Evolutionary conservation across 257 asterid species (phyloP), one percentile per base, ranked within the genome.

Genomic region (Haberlea rhodopensis): DNA sequence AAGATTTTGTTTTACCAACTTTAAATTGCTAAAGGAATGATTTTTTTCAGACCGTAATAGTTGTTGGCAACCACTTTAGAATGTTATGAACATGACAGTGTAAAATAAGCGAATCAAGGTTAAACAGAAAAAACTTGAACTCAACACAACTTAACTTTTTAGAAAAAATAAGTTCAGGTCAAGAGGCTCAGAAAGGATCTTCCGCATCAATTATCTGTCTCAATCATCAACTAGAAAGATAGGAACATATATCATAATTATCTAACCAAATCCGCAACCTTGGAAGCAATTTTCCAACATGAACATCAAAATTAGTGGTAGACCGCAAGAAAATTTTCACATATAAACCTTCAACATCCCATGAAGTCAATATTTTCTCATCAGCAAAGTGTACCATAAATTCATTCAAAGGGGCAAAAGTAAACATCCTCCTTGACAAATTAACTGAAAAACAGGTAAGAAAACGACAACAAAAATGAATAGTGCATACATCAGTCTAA

Each of bases 381-480:
- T 54, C 16, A 5, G 53, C 34, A 27, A n/a, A 21, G 18, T 10
- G 29, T 46, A 16, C 18, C 52, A 40, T 15, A 26, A 58, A 55
- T 40, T 27, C 34, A 43, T 54, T 53, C 53, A 29, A 65, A 43
- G 57, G 62, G 45, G 16, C 18, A 56, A 27, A 40, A 40, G 11
- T 9, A 40, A 40, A 13, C 48, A 40, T n/a, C 48, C 45, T 32
- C 58, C 21, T 40, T 26, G 49, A 26, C 52, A 29, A 13, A 67
- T 45, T 66, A 32, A 24, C 46, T 48, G 6, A 61, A 52, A 53
- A 66, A 34, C 26, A 2, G 28, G 22, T 54, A 18, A 22, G 9
- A 68, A 21, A 29, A 55, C 13, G n/a, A 16, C 34, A 23, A 65
- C 5, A 53, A 66, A 40, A 56, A 26, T 10, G 49, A 45, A 63